Conservation (phyloP, 2,329 filamentous ascomycete genomes). For the Westerdykella ornata region DNA sequence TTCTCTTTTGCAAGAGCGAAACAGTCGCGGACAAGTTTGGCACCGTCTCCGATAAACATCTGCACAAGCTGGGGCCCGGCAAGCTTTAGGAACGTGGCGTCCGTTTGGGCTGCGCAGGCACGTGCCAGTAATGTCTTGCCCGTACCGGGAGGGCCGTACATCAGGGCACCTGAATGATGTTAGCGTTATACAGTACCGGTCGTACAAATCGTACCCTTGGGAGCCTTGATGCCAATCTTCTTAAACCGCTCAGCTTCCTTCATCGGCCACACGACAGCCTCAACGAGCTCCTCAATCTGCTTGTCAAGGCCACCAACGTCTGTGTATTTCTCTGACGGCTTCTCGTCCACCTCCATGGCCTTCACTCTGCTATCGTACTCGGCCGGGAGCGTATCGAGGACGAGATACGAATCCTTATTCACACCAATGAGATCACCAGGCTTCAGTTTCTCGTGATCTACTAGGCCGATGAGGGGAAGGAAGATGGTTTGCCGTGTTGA, state of each 20-base stretch:
- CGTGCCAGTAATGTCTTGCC: constrained; percentile 88
- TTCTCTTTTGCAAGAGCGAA: constrained; percentile 98
- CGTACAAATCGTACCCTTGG: constrained; percentile 64
- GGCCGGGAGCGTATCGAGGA: constrained; percentile 90
- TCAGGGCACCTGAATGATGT: constrained; percentile 63
- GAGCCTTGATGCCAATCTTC: constrained; percentile 99
- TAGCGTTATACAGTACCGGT: constrained; percentile 6
- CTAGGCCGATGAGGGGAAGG: constrained; percentile 89
- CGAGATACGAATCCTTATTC: constrained; percentile 97
- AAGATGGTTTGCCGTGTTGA: constrained; percentile 98
- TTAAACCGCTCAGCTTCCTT: constrained; percentile 99
- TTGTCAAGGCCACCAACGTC: constrained; percentile 97
- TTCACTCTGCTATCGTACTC: constrained; percentile 99
- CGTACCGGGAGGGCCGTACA: constrained; percentile 92
- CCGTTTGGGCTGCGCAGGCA: constrained; percentile 94
- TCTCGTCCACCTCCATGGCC: constrained; percentile 99
- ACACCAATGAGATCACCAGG: constrained; percentile 95
- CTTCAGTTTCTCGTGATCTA: constrained; percentile 91
- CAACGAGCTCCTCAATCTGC: constrained; percentile 97
- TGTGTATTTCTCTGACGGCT: constrained; percentile 97
- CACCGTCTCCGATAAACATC: constrained; percentile 99
- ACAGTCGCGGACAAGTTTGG: constrained; percentile 94
- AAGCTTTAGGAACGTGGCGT: constrained; percentile 97
- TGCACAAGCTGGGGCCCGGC: constrained; percentile 96
- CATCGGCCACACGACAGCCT: constrained; percentile 99